Percentiles rank a stretch among this genome's conserved stretches.
Evolutionary conservation across 2,329 filamentous ascomycete genomes (phyloP).

Genomic region (Aspergillus piperis): DNA sequence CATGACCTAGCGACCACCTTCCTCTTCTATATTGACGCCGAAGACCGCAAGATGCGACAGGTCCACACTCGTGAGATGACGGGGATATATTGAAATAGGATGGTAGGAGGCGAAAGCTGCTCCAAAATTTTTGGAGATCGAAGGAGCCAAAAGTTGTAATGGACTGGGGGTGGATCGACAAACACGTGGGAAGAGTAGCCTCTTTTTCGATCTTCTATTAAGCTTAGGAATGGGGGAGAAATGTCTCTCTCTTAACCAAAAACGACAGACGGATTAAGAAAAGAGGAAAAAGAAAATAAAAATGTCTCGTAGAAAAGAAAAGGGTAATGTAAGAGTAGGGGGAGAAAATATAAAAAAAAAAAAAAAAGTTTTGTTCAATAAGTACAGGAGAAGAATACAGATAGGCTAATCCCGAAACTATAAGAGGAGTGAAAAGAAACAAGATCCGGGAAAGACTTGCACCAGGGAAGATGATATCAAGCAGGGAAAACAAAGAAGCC

Average conservation of each 20-base stretch:
- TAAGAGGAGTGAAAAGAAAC: conserved; percentile 3
- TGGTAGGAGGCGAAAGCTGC: conserved; percentile 10
- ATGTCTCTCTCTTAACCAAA: conserved; percentile 4
- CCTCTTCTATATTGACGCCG: conserved; percentile 9
- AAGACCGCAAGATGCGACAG: conserved; percentile 6
- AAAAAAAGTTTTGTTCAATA: conserved; percentile 21
- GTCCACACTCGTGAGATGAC: neutral
- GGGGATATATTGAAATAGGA: conserved; percentile 8
- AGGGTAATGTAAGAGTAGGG: conserved; percentile 9
- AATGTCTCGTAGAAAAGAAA: conserved; percentile 12
- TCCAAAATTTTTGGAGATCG: conserved; percentile 9
- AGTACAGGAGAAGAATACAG: conserved; percentile 14
- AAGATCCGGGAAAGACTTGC: neutral
- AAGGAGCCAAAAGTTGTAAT: conserved; percentile 11
- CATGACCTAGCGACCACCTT: conserved; percentile 33
- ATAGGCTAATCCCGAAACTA: conserved; percentile 12
- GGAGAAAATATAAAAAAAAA: conserved; percentile 22
- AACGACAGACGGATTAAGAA: conserved; percentile 12
- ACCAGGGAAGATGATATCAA: conserved; percentile 7
- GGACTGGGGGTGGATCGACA: conserved; percentile 18
- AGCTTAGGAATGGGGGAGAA: conserved; percentile 1
- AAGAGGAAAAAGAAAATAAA: conserved; percentile 3
- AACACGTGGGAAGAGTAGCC: conserved; percentile 15
- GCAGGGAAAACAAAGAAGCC: conserved; percentile 13
- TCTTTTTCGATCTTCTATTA: conserved; percentile 10